A percentile compares a stretch with the other conserved stretches of the same genome.
These are phyloP conservation scores for Cutaneotrichosporon sp. DNA, from an alignment of 1,284 basidiomycete species.

Conservation along the genomic window DNA sequence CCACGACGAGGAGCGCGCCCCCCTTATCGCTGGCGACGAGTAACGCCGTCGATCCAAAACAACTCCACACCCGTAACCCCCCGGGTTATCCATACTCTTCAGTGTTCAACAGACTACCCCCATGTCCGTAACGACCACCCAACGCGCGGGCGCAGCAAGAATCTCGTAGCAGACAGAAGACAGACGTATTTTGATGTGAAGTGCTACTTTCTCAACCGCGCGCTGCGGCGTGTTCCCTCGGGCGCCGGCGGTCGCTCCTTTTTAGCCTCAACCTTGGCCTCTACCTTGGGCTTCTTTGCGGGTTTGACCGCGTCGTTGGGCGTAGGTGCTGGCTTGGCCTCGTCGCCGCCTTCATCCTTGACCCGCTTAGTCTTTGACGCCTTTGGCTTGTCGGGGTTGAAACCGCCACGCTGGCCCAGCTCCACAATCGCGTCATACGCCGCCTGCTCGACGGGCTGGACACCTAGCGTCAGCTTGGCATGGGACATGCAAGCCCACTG, in stretches of 20 bases:
- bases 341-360: not conserved
- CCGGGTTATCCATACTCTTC: not conserved
- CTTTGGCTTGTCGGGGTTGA: slow-evolving; percentile 1
- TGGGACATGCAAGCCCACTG: slow-evolving; percentile 54
- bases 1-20: slow-evolving; percentile 78
- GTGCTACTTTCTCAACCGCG: slow-evolving; percentile 2
- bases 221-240: slow-evolving; percentile 14
- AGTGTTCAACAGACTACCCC: not conserved
- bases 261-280: slow-evolving; percentile 14
- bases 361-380: slow-evolving; percentile 6
- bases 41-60: not conserved
- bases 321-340: not conserved
- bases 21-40: slow-evolving; percentile 52
- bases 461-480: slow-evolving; percentile 25
- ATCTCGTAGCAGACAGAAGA: not conserved
- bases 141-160: not conserved
- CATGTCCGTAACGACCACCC: not conserved
- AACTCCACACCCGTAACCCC: not conserved
- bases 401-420: slow-evolving; percentile 65
- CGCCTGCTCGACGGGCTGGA: slow-evolving; percentile 63
- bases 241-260: slow-evolving; percentile 10
- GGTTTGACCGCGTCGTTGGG: not conserved
- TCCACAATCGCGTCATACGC: slow-evolving; percentile 65
- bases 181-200: not conserved
- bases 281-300: slow-evolving; percentile 2